Evolutionary conservation across 2,329 filamentous ascomycete species (phyloP), one percentile per base, ranked within the genome.

Genomic region (Annulohypoxylon truncatum): DNA sequence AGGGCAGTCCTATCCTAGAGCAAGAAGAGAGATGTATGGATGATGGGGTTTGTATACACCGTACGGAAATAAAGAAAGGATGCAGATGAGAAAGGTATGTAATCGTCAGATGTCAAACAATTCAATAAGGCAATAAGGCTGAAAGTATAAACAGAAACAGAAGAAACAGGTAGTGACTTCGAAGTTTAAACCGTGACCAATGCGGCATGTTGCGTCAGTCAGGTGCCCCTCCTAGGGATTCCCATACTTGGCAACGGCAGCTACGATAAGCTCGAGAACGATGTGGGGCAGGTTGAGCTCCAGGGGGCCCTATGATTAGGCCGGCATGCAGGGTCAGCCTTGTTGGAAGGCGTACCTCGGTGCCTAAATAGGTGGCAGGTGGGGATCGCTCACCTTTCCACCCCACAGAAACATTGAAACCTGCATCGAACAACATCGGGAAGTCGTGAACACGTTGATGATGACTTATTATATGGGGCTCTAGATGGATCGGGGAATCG

Each of bases 121-220:
- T n/a, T 35, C 33, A 35, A 35, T 12, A 48, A 42, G 35, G 26
- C 40, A 29, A 54, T 48, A 40, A 52, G 61, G 22, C 22, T 59
- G 56, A 60, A 47, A 35, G 46, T 47, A 53, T 40, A 28, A 46
- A 42, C 44, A 48, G n/a, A n/a, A n/a, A n/a, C n/a, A 18, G 22
- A 47, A 22, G 22, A 28, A 26, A 48, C 42, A 24, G n/a, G n/a
- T 9, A 26, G 20, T 46, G 20, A 46, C 42, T 46, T 46, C 40
- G 15, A 46, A 24, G 47, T 47, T 44, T 29, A 42, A 57, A 38
- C 44, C 24, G 24, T 48, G 33, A 20, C 35, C 18, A 44, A 31
- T 31, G 40, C 26, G 33, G 31, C 47, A n/a, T 52, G 60, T 50
- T 67, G 61, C 61, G 61, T 66, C 62, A 66, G 66, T 61, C 62